Evolutionary conservation across 2,329 filamentous ascomycete genomes (phyloP).

Genomic region (Ophiostoma sp.): DNA sequence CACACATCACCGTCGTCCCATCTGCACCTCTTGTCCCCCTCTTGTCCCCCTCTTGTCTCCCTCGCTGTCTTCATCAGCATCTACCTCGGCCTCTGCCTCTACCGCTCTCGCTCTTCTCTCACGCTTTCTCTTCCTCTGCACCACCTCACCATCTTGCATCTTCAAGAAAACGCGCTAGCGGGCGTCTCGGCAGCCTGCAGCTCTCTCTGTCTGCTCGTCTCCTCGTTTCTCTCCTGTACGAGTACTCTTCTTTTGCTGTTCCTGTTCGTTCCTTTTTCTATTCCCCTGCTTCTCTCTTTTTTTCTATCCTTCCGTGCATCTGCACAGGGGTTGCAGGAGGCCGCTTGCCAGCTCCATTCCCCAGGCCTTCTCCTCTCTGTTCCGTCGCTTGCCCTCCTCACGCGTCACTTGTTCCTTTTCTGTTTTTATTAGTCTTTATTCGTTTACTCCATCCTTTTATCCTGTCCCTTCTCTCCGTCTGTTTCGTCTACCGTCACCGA

Average conservation of each 20-base stretch:
- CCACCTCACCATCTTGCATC: too few species aligned
- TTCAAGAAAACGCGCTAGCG: too few species aligned
- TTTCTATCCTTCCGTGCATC: not conserved
- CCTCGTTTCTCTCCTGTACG: too few species aligned
- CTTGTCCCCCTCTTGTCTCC: not conserved
- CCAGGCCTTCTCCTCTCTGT: not conserved
- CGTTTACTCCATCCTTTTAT: too few species aligned
- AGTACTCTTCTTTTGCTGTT: not conserved
- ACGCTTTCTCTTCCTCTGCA: too few species aligned
- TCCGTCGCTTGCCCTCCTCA: not conserved
- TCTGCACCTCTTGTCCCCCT: not conserved
- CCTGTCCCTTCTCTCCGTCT: too few species aligned
- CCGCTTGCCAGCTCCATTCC: not conserved
- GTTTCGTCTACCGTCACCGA: too few species aligned
- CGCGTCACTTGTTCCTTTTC: not conserved
- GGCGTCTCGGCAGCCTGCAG: too few species aligned
- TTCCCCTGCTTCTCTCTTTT: not conserved
- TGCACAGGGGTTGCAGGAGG: slow-evolving; percentile 5
- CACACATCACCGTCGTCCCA: too few species aligned
- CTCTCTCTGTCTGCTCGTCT: too few species aligned
- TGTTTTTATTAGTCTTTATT: not conserved
- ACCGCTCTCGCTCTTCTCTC: not conserved
- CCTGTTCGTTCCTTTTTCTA: not conserved
- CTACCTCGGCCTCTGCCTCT: not conserved
- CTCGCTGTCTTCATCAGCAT: not conserved